Base-by-base conservation (phyloP, 805 yeast species). In the Saturnispora besseyi region DNA sequence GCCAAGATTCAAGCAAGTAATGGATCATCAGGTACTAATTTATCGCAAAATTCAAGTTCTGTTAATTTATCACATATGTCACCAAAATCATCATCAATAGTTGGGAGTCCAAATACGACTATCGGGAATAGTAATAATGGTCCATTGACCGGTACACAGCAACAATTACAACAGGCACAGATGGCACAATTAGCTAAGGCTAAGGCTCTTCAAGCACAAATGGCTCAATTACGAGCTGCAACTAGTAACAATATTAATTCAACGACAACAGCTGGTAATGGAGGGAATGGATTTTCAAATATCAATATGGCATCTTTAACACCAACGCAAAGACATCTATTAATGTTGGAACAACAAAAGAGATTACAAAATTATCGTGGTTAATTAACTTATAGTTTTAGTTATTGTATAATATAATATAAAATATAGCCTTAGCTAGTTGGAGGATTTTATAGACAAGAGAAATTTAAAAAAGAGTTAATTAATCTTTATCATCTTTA, bases 111-210 rank as follows among this genome's bases (percentile, higher is more conserved):
- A 41, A 44, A 41, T 22, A 30, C 56, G 31, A 43, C 30, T 36
- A 29, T 40, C 34, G 37, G 18, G 43, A 34, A 53, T 36, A 48
- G 46, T 22, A 43, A 51, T 49, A 41, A 32, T 22, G 32, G 18
- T 21, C 44, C 47, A 40, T 30, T 28, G 15, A 41, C 24, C 48
- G 47, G 47, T 13, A 28, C 47, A 46, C 51, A 51, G 43, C 52
- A 50, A 43, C 56, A 44, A 33, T 21, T 46, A 18, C 48, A 45
- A 21, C 48, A 45, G 24, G 31, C 40, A 22, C 48, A 45, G 24
- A 45, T 45, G 53, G 59, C 52, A 51, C 57, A 52, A 54, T 54
- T 57, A 44, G 60, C 59, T 42, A 53, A 57, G 37, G 62, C 55
- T 43, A 56, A 57, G 32, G 56, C 58, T 6, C 53, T 57, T 10